These are phyloP conservation scores for Solanum pimpinellifolium DNA, from an alignment of 257 asterid genomes.

Conservation along the genomic window DNA sequence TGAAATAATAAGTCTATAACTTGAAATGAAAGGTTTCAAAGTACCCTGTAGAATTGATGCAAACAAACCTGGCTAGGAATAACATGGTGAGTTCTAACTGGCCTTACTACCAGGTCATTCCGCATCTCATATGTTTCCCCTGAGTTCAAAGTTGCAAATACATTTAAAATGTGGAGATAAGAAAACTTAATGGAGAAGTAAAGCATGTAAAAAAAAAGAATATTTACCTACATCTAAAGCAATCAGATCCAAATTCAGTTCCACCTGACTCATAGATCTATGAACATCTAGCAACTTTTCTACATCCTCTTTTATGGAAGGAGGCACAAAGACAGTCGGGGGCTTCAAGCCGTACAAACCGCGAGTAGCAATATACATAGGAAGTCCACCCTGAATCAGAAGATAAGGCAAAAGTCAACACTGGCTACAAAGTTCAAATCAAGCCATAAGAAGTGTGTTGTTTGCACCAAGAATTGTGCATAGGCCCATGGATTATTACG, in stretches of 20 bases:
- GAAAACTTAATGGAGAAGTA: background rate
- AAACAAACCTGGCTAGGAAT: conserved; percentile 75
- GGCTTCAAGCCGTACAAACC: conserved; percentile 80
- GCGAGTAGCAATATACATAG: conserved; percentile 92
- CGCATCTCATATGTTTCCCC: conserved; percentile 99
- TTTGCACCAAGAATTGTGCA: background rate
- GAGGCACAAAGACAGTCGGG: conserved; percentile 87
- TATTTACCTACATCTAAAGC: conserved; percentile 77
- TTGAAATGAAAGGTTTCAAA: background rate
- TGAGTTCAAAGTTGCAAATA: conserved; percentile 12
- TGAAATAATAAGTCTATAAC: background rate
- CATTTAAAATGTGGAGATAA: background rate
- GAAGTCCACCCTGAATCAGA: conserved; percentile 87
- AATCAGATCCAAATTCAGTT: conserved; percentile 69
- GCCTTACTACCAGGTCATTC: conserved; percentile 85
- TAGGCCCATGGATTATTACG: background rate
- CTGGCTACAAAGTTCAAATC: background rate
- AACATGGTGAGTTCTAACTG: conserved; percentile 84
- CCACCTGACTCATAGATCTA: conserved; percentile 72
- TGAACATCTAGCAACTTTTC: conserved; percentile 67
- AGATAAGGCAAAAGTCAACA: conserved; percentile 2
- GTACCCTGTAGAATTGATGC: background rate
- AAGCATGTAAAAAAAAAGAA: background rate
- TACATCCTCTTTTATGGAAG: conserved; percentile 75
- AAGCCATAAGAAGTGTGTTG: background rate